These are phyloP conservation scores for Phytophthora agathidicida DNA, from an alignment of 352 stramenopile species.

Conservation along the genomic window DNA sequence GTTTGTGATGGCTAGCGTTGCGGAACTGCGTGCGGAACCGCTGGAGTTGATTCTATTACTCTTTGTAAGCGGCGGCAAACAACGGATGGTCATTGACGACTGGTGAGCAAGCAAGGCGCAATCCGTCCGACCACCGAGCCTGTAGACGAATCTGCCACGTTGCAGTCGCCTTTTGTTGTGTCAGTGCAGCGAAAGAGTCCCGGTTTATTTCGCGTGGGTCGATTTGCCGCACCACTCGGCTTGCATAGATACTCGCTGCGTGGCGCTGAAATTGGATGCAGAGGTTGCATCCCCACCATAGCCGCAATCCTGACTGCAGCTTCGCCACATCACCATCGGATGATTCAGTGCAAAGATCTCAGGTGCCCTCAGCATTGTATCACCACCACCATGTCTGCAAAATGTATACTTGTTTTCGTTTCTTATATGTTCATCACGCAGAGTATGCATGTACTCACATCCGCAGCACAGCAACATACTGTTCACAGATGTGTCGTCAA, in stretches of 20 bases:
- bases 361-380: no score
- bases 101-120: slow-evolving; percentile 20
- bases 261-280: background rate
- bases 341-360: no score
- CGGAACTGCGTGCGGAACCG: background rate
- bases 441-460: slow-evolving; percentile 26
- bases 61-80: background rate
- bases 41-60: slow-evolving; percentile 15
- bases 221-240: slow-evolving; percentile 1
- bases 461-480: slow-evolving; percentile 5
- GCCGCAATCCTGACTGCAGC: slow-evolving; percentile 1
- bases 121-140: slow-evolving; percentile 24
- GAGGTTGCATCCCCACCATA: background rate
- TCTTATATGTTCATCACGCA: slow-evolving; percentile 28
- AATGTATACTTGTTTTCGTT: slow-evolving; percentile 15
- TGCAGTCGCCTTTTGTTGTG: slow-evolving; percentile 28
- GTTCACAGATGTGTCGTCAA: background rate
- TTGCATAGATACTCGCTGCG: background rate
- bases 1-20: no score
- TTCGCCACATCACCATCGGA: no score
- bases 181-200: slow-evolving; percentile 17
- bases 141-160: slow-evolving; percentile 31
- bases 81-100: slow-evolving; percentile 10
- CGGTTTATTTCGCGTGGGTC: slow-evolving; percentile 28
- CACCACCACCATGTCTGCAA: no score